phyloP scores from a whole-genome alignment of 768 basidiomycete genomes.

The Terana coerulea region DNA sequence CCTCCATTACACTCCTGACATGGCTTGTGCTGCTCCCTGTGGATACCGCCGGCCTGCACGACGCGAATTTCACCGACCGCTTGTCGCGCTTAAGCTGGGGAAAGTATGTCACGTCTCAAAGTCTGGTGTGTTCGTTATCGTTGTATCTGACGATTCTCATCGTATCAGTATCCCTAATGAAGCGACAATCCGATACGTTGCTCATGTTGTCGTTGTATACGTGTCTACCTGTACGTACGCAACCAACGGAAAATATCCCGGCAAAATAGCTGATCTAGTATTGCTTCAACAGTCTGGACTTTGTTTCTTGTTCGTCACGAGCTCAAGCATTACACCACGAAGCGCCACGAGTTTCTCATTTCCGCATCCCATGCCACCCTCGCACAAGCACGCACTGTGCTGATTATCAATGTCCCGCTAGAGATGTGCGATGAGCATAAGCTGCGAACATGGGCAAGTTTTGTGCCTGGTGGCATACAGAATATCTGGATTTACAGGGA shows the following conservation, averaged over 20 bases:
- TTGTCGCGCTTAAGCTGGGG: conserved; percentile 46
- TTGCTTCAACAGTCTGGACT: conserved; percentile 44
- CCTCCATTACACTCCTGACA: conserved; percentile 52
- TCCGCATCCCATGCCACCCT: conserved; percentile 53
- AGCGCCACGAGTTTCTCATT: conserved; percentile 58
- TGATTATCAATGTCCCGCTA: conserved; percentile 60
- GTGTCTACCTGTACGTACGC: conserved; percentile 41
- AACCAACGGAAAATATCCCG: background rate
- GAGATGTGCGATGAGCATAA: conserved; percentile 47
- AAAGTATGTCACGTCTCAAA: conserved; percentile 34
- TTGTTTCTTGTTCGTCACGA: conserved; percentile 58
- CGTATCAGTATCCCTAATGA: conserved; percentile 13
- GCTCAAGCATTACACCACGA: conserved; percentile 50
- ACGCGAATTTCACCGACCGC: conserved; percentile 24
- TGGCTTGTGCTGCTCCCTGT: conserved; percentile 59
- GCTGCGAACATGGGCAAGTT: conserved; percentile 50
- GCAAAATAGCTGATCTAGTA: background rate
- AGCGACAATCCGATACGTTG: conserved; percentile 42
- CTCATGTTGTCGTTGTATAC: conserved; percentile 54
- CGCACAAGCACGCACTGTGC: conserved; percentile 65
- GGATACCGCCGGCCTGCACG: conserved; percentile 39
- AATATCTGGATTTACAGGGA: conserved; percentile 66
- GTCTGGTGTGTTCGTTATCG: background rate
- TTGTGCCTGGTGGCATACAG: conserved; percentile 66
- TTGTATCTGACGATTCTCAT: background rate